phyloP scores from a whole-genome alignment of 345 rosid genomes.

The Durio zibethinus region DNA sequence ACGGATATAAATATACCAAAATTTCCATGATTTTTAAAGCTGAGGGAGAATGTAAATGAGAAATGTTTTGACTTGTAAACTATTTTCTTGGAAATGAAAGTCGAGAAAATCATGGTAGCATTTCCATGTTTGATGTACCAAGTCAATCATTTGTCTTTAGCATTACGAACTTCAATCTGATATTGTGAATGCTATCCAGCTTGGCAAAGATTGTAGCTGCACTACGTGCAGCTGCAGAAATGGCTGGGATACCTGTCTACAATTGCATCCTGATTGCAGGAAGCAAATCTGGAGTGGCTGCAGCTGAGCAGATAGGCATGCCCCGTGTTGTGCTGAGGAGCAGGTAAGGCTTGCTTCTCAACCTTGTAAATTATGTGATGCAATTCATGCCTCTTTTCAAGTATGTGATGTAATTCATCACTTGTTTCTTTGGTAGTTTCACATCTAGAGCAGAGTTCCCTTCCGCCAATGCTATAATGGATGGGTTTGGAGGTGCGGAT shows the following conservation, averaged over 20 bases:
- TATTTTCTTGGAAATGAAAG: not conserved
- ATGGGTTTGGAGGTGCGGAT: conserved; percentile 95
- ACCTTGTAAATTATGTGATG: not conserved
- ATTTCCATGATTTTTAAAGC: not conserved
- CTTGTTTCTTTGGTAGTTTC: conserved; percentile 33
- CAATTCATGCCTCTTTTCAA: not conserved
- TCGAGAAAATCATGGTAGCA: not conserved
- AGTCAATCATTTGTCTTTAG: not conserved
- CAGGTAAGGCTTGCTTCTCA: conserved; percentile 46
- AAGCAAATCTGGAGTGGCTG: conserved; percentile 74
- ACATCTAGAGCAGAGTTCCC: conserved; percentile 86
- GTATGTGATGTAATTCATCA: not conserved
- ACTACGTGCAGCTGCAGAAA: conserved; percentile 86
- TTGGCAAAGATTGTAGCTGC: conserved; percentile 71
- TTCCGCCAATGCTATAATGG: conserved; percentile 73
- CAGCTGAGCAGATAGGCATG: conserved; percentile 81
- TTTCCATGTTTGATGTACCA: not conserved
- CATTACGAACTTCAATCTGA: conserved; percentile 14
- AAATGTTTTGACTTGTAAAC: not conserved
- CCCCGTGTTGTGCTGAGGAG: conserved; percentile 79
- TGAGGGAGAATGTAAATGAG: not conserved
- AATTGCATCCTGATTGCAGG: conserved; percentile 84
- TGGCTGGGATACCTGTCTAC: conserved; percentile 47
- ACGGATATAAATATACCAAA: not conserved
- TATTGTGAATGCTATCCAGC: conserved; percentile 30